Conservation (phyloP, 2,329 filamentous ascomycete species). For the Fusarium sp. region DNA sequence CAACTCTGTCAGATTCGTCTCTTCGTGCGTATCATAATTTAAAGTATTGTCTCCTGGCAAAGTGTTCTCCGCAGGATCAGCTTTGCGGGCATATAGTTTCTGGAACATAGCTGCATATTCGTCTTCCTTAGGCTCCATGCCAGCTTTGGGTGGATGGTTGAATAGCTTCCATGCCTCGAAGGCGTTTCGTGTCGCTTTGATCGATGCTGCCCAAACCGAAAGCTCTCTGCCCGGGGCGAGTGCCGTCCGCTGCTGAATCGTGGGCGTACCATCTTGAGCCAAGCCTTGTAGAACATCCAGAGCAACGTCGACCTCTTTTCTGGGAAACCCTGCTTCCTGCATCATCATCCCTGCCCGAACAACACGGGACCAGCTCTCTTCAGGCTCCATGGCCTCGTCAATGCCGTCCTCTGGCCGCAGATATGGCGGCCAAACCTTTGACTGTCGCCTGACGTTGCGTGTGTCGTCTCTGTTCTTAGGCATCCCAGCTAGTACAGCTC, state of each 20-base stretch:
- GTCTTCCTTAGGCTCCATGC: constrained; percentile 53
- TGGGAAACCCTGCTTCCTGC: constrained; percentile 68
- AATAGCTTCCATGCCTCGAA: constrained; percentile 72
- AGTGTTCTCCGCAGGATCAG: constrained; percentile 45
- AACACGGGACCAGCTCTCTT: constrained; percentile 68
- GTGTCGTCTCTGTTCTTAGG: constrained; percentile 66
- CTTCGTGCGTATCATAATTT: constrained; percentile 55
- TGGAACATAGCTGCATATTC: constrained; percentile 73
- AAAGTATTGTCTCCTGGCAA: constrained; percentile 73
- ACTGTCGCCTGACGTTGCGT: constrained; percentile 62
- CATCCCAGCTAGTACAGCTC: constrained; percentile 65
- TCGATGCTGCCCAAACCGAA: constrained; percentile 66
- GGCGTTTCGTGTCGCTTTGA: constrained; percentile 70
- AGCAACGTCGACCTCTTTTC: constrained; percentile 61
- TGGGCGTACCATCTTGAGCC: constrained; percentile 64
- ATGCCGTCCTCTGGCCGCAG: constrained; percentile 69
- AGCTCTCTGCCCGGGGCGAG: constrained; percentile 37
- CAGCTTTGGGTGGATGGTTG: constrained; percentile 54
- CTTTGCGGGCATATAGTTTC: constrained; percentile 62
- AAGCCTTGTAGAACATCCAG: constrained; percentile 68
- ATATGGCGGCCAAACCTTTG: constrained; percentile 72
- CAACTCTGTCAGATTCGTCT: constrained; percentile 71
- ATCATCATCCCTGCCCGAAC: constrained; percentile 67
- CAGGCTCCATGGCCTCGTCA: constrained; percentile 65
- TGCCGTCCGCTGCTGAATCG: constrained; percentile 63